Base-by-base conservation (phyloP, 306 rosid species). In the Vigna hirtella region DNA sequence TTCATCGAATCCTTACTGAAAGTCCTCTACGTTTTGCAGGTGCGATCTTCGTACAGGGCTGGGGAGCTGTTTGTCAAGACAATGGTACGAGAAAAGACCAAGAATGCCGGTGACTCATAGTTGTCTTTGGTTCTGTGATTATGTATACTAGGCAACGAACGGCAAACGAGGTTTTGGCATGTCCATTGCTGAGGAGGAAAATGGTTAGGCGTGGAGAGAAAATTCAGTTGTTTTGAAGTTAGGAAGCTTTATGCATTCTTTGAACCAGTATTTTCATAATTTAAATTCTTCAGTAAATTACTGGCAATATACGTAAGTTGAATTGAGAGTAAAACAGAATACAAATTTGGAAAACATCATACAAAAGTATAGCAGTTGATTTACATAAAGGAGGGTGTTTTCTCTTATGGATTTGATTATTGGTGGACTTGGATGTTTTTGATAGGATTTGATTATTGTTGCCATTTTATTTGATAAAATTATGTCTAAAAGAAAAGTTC, bases 41-140 rank as follows among this genome's bases (percentile, higher is more conserved):
- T 95, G 55, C 88, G 97, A 74, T 92, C 97, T 36, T 95, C 98
- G 1, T 95, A 92, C 70, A 88, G 98, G 83, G 98, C 98, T 16
- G 98, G 98, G 34, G 98, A 95, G 88, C 91, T 95, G 70, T 95
- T 92, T 74, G 98, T 95, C 32, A 52, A 95, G 79, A 92, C 98
- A 74, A 92, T 95, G 91, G 79, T 95, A 67, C 86, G 80, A 82
- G 97, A 89, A 77, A 86, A 73, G 73, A 79, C 83, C 74, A 76
- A 85, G 72, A 79, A 40, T 63, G 70, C 66, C 57, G 73, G 70
- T 49, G 76, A 66, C 22, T 70, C 79, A n/a, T 52, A n/a, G 36
- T 50, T 66, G 52, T 53, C 10, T 59, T 30, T 55, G 66, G 57
- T 45, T 63, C 49, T 78, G 56, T 36, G 76, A 38, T 65, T 70